Conservation (phyloP, 2,329 filamentous ascomycete species). For the Aspergillus ochraceus region DNA sequence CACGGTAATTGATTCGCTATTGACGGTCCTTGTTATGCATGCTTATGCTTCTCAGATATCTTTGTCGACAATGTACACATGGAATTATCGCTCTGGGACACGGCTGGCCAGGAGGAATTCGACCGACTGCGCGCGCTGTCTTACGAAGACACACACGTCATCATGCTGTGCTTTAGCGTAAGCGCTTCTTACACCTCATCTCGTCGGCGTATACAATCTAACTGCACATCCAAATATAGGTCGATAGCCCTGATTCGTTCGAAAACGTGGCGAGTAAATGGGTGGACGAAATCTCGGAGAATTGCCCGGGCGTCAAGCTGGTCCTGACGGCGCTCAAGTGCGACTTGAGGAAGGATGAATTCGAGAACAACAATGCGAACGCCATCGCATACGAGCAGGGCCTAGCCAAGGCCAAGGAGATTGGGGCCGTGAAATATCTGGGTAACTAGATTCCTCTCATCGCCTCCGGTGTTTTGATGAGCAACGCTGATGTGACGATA, state of each 20-base stretch:
- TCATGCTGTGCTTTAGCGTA: constrained; percentile 97
- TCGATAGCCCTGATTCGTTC: constrained; percentile 92
- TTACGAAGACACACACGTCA: constrained; percentile 96
- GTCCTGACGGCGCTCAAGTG: constrained; percentile 96
- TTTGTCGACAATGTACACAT: constrained; percentile 98
- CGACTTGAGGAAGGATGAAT: constrained; percentile 81
- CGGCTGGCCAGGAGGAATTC: constrained; percentile 98
- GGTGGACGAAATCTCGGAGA: constrained; percentile 97
- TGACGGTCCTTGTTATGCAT: background rate
- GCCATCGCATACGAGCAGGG: constrained; percentile 86
- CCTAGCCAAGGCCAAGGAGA: constrained; percentile 84
- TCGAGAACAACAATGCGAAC: constrained; percentile 64
- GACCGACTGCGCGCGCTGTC: constrained; percentile 92
- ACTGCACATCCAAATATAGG: constrained; percentile 37
- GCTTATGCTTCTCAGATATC: constrained; percentile 65
- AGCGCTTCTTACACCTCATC: constrained; percentile 16
- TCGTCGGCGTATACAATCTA: background rate
- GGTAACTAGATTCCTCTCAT: constrained; percentile 45
- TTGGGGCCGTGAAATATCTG: constrained; percentile 89
- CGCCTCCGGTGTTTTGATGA: background rate
- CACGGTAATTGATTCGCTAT: constrained; percentile 64
- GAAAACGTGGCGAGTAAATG: constrained; percentile 99
- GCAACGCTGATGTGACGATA: constrained; percentile 29
- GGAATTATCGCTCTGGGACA: constrained; percentile 97
- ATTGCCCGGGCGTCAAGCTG: constrained; percentile 92